phyloP scores from a whole-genome alignment of 306 rosid species.

The Oemleria cerasiformis region DNA sequence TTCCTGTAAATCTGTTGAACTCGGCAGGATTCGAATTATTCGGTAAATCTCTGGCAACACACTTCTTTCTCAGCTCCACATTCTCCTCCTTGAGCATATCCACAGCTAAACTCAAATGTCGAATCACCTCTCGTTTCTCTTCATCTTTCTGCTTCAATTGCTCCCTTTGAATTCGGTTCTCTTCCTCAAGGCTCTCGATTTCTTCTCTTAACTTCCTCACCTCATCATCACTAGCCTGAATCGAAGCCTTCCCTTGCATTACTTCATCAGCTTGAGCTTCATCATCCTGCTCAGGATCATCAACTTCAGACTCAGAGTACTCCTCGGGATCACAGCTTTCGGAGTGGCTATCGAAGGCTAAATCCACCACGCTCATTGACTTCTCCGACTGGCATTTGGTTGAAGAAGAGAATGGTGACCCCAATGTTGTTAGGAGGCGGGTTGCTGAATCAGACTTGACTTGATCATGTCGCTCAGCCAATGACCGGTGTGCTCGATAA shows the following conservation, averaged over 20 bases:
- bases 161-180: slow-evolving; percentile 40
- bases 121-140: slow-evolving; percentile 71
- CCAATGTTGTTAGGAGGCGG: slow-evolving; percentile 39
- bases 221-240: slow-evolving; percentile 26
- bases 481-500: slow-evolving; percentile 68
- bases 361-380: slow-evolving; percentile 29
- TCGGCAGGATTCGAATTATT: slow-evolving; percentile 49
- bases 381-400: slow-evolving; percentile 43
- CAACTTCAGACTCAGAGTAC: slow-evolving; percentile 67
- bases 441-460: slow-evolving; percentile 56
- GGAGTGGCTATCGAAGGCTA: slow-evolving; percentile 53
- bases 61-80: slow-evolving; percentile 45
- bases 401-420: slow-evolving; percentile 59
- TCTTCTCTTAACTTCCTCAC: slow-evolving; percentile 44
- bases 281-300: slow-evolving; percentile 64
- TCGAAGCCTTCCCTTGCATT: slow-evolving; percentile 18
- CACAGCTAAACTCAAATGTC: slow-evolving; percentile 69
- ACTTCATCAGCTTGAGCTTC: slow-evolving; percentile 22
- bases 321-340: slow-evolving; percentile 53
- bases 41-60: slow-evolving; percentile 34
- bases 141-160: slow-evolving; percentile 59
- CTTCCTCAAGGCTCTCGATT: slow-evolving; percentile 45
- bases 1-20: slow-evolving; percentile 45
- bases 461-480: slow-evolving; percentile 77
- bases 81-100: slow-evolving; percentile 72